Evolutionary conservation across 2,329 filamentous ascomycete species (phyloP), one percentile per base, ranked within the genome.

Genomic region (Aspergillus sp.): DNA sequence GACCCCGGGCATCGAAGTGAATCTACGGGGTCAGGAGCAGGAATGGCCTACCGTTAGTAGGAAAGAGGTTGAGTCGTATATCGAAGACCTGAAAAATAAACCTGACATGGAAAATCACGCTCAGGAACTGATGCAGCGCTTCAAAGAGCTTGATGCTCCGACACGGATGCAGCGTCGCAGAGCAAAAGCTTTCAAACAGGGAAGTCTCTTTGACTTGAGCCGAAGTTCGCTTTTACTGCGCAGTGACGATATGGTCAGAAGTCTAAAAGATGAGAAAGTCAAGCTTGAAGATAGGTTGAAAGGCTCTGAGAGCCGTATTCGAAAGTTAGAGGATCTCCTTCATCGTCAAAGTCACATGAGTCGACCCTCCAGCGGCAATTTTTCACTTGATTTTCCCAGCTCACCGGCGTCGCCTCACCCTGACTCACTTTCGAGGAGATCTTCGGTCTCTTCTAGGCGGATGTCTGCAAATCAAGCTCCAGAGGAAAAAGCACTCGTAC

Each of bases 171-270:
- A 96, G 72, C 86, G 89, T 62, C 93, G 92, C 75, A 87, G 92
- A 59, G 86, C 95, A 6, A 96, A 94, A 74, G 92, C 92, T 5
- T 98, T 99, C 81, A 97, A 97, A 73, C 95, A 96, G 72, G 95
- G 95, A 15, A 98, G 95, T 72, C 85, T 98, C 39, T 92, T 97
- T 69, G 95, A 98, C 73, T 84, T 97, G 63, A 92, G 92, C n/a
- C 87, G 90, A 70, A 96, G 91, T 65, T 94, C 92, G 1, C 84
- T 97, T 9, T 79, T 97, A 69, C 85, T 96, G 13, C 88, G 91
- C 41, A 92, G 91, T n/a, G 92, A 96, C 69, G 93, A 97, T 64
- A 81, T 93, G 63, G 84, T 90, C 36, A 84, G 83, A 72, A 90
- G 81, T 65, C 76, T 98, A n/a, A 91, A 91, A 72, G 91, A 92